These are phyloP conservation scores for Polytolypa hystricis DNA, from an alignment of 2,329 filamentous ascomycete genomes.

Conservation along the genomic window DNA sequence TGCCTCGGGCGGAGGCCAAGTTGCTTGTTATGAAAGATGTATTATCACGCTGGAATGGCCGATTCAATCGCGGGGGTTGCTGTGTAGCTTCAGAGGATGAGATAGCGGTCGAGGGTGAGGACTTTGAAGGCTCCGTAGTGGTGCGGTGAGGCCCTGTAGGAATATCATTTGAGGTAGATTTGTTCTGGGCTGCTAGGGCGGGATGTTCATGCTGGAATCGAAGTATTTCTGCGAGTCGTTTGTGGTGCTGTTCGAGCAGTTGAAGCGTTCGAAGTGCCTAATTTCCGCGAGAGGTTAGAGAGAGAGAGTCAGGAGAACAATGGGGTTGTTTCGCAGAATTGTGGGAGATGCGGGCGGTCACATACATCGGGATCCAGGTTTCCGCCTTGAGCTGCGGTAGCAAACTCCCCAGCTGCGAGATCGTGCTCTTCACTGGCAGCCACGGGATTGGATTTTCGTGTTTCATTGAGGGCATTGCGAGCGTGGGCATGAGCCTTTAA, in stretches of 20 bases:
- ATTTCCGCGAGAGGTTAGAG: slow-evolving; percentile 18
- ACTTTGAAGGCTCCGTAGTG: too few relatives aligned
- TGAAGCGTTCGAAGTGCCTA: slow-evolving; percentile 74
- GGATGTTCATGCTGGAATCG: slow-evolving; percentile 54
- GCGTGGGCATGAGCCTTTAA: slow-evolving; percentile 76
- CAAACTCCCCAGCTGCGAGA: slow-evolving; percentile 77
- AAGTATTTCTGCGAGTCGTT: slow-evolving; percentile 69
- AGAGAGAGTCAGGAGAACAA: neutral
- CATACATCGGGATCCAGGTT: slow-evolving; percentile 52
- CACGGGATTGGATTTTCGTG: slow-evolving; percentile 55
- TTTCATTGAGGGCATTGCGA: slow-evolving; percentile 66
- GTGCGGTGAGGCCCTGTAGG: slow-evolving; percentile 7
- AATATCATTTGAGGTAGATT: too few relatives aligned
- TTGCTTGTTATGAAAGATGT: slow-evolving; percentile 82
- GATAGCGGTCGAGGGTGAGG: slow-evolving; percentile 13
- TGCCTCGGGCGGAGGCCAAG: slow-evolving; percentile 73
- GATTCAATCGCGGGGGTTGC: slow-evolving; percentile 32
- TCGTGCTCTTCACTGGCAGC: slow-evolving; percentile 82
- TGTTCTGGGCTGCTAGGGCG: slow-evolving; percentile 25
- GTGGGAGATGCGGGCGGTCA: too few relatives aligned
- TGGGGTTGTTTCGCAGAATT: too few relatives aligned
- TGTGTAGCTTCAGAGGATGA: slow-evolving; percentile 23
- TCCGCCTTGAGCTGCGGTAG: slow-evolving; percentile 59
- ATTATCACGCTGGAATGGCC: slow-evolving; percentile 52
- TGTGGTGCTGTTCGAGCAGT: slow-evolving; percentile 80